Base-by-base conservation (phyloP, 768 basidiomycete species). In the Hericium alpestre region DNA sequence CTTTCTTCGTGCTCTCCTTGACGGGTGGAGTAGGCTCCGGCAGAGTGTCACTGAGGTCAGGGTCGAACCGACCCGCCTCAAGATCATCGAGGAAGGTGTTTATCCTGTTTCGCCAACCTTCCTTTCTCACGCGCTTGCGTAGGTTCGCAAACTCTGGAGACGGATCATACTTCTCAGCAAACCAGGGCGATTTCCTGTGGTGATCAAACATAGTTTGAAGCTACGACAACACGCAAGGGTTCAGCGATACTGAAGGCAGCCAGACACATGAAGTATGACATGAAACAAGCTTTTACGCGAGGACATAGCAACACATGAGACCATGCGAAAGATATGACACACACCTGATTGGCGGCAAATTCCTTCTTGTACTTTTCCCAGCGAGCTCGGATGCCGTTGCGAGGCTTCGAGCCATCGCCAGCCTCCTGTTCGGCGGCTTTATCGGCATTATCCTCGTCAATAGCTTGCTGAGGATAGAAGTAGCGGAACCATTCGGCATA, bases 341-440 rank as follows among this genome's bases (percentile, higher is more conserved):
- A 77, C 86, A 94, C 93, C 86, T 96, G 93, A 58, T 80, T 80
- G 49, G 84, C 85, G 56, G 84, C 76, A 67, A 93, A 94, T 54
- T 89, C 86, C 71, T 93, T 93, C 73, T 93, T 91, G 69, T 96
- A 95, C 66, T 90, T 90, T 70, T 95, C 92, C 85, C 93, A 96
- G 51, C 83, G 82, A 59, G 79, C 70, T 70, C 82, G 84, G 71
- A 91, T 91, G 54, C 88, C 89, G 61, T 89, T 88, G 43, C 89
- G 82, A 46, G 90, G 89, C 68, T 88, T 90, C 25, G 83, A 78
- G 39, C 87, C 88, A 65, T 90, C 85, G 16, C 82, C 87, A 8
- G 88, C 87, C 67, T 89, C 86, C 67, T 84, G 84, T 64, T 91
- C 89, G 13, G 88, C 87, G 52, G 82, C 86, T 65, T 90, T 90